Percentiles rank a stretch among this genome's conserved stretches.
These are phyloP conservation scores for Auriscalpium orientale DNA, from an alignment of 768 basidiomycete species.

Conservation along the genomic window DNA sequence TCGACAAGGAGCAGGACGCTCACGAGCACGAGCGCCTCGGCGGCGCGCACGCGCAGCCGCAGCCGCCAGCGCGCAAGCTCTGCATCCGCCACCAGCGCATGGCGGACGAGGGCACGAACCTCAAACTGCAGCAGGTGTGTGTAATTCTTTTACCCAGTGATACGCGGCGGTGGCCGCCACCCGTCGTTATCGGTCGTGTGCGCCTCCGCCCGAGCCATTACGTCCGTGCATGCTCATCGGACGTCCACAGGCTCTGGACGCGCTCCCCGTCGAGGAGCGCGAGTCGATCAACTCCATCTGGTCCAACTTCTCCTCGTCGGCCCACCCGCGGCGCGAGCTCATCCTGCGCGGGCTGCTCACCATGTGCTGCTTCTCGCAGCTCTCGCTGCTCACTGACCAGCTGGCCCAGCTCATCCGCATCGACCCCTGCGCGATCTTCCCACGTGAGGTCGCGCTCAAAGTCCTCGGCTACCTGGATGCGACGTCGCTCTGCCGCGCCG, in stretches of 20 bases:
- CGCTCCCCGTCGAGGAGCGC: constrained; percentile 77
- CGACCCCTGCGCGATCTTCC: constrained; percentile 88
- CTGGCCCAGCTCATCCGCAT: constrained; percentile 89
- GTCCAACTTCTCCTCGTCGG: constrained; percentile 94
- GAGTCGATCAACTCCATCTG: constrained; percentile 87
- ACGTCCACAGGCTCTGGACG: constrained; percentile 70
- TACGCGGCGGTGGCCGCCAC: background rate
- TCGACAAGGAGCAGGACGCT: constrained; percentile 5
- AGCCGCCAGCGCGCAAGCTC: constrained; percentile 56
- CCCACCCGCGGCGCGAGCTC: constrained; percentile 83
- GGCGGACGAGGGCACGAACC: constrained; percentile 91
- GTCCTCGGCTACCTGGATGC: constrained; percentile 88
- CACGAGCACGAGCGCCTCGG: constrained; percentile 5
- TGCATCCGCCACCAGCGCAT: constrained; percentile 93
- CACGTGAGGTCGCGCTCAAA: constrained; percentile 82
- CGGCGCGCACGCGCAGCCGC: constrained; percentile 14
- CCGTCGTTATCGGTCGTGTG: background rate
- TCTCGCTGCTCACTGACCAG: constrained; percentile 91
- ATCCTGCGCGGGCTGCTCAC: constrained; percentile 96
- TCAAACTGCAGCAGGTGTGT: constrained; percentile 84
- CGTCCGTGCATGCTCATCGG: background rate
- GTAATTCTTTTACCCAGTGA: constrained; percentile 14
- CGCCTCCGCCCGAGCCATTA: background rate
- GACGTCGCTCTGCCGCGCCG: constrained; percentile 86
- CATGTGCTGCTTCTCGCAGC: constrained; percentile 98